Evolutionary conservation across 257 asterid genomes (phyloP).

Genomic region (Solanum rostratum): DNA sequence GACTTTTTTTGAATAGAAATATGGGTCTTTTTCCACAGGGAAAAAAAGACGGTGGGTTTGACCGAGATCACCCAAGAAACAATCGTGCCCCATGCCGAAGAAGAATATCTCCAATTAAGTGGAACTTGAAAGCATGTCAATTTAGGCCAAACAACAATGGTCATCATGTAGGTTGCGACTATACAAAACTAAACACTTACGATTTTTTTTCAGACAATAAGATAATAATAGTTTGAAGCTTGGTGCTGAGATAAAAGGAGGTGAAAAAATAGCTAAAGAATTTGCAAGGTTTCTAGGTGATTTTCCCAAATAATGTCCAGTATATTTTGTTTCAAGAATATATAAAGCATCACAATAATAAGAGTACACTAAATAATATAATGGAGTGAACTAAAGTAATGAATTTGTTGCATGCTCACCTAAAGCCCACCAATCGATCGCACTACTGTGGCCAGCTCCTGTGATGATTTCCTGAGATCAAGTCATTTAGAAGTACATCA

Average conservation of each 20-base stretch:
- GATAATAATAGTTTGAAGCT: background rate
- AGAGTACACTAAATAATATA: background rate
- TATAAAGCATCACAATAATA: background rate
- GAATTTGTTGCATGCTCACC: slow-evolving; percentile 26
- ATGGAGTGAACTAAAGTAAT: background rate
- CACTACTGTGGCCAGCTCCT: slow-evolving; percentile 89
- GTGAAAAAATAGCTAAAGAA: background rate
- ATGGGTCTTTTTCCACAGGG: background rate
- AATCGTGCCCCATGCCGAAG: background rate
- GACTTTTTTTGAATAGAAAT: background rate
- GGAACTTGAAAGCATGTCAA: background rate
- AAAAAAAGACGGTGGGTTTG: background rate
- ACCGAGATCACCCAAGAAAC: background rate
- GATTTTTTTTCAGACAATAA: background rate
- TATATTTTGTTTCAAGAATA: background rate
- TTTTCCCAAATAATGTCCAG: background rate
- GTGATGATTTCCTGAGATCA: slow-evolving; percentile 85
- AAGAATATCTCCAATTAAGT: background rate
- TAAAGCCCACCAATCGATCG: slow-evolving; percentile 99
- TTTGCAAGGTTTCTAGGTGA: background rate
- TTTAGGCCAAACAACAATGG: background rate
- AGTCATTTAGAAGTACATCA: slow-evolving; percentile 1
- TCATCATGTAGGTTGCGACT: background rate
- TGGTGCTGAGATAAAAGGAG: background rate
- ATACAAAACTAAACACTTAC: background rate